phyloP scores from a whole-genome alignment of 305 asterid genomes.

The Fraxinus paxiana region DNA sequence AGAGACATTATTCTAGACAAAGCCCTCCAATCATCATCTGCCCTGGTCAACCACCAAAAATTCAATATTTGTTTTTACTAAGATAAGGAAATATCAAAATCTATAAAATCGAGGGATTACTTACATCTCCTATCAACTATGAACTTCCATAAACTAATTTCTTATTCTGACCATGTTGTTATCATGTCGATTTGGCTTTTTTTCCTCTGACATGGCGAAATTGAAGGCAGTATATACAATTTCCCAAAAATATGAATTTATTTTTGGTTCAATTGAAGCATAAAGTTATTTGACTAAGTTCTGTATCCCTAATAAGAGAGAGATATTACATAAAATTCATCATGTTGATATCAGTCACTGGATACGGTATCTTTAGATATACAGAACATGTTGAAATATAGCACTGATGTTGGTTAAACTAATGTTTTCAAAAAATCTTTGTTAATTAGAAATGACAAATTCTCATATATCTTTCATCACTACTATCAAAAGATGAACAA shows the following conservation, averaged over 20 bases:
- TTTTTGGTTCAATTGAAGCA: neutral
- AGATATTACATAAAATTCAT: neutral
- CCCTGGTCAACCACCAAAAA: neutral
- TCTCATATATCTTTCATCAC: neutral
- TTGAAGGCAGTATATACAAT: neutral
- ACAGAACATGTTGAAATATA: neutral
- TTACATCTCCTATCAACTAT: neutral
- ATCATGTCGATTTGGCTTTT: neutral
- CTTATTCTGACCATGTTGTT: neutral
- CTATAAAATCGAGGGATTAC: neutral
- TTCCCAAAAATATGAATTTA: neutral
- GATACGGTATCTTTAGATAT: neutral
- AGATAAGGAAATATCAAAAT: neutral
- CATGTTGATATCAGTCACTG: neutral
- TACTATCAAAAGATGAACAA: neutral
- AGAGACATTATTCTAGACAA: neutral
- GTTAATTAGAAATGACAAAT: neutral
- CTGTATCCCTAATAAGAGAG: neutral
- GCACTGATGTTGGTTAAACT: neutral
- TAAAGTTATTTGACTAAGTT: neutral
- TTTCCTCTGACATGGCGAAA: neutral
- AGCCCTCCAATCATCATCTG: neutral
- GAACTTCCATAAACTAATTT: neutral
- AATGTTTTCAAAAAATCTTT: neutral
- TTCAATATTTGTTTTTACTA: neutral